Evolutionary conservation across 2,329 filamentous ascomycete species (phyloP), one percentile per base, ranked within the genome.

Genomic region (Aspergillus novoparasiticus): DNA sequence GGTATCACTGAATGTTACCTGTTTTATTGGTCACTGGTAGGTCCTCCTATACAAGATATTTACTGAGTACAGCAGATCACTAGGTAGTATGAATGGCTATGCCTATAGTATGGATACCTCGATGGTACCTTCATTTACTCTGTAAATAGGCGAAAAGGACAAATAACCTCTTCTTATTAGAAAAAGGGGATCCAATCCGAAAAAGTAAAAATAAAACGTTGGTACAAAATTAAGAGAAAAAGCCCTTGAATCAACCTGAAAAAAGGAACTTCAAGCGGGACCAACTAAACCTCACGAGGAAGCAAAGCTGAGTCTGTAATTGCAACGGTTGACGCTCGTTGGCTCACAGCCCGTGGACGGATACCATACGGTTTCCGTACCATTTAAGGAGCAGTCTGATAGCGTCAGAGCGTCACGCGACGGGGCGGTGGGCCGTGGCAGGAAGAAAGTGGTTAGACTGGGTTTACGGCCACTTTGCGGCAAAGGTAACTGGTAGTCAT

Each of bases 361-460:
- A 72, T 67, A 73, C 68, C 34, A 64, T 69, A 74, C 70, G 4
- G 72, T 73, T 67, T 64, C 57, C 28, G 51, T 56, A 60, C 53
- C 39, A 39, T 43, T 53, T 36, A 50, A 48, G 46, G 30, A 28
- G 62, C 62, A 60, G 45, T 61, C 48, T 46, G 50, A 71, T 72
- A 68, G 66, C 68, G 72, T 74, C 71, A 72, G 67, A 62, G 71
- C 72, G 75, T 77, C 74, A 77, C 73, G 70, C 68, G 71, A 68
- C 55, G 64, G 62, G 67, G 66, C 66, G 65, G 73, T 76, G 73
- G 74, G 70, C 69, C 72, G 64, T 73, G 75, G 73, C 71, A 76
- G 70, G 69, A 75, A 69, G 66, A 64, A 68, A 64, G 66, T 62
- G 65, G 66, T 69, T 69, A 65, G 66, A 14, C 64, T 61, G 61